Conservation (phyloP, 257 asterid species). For the Solanum rostratum region DNA sequence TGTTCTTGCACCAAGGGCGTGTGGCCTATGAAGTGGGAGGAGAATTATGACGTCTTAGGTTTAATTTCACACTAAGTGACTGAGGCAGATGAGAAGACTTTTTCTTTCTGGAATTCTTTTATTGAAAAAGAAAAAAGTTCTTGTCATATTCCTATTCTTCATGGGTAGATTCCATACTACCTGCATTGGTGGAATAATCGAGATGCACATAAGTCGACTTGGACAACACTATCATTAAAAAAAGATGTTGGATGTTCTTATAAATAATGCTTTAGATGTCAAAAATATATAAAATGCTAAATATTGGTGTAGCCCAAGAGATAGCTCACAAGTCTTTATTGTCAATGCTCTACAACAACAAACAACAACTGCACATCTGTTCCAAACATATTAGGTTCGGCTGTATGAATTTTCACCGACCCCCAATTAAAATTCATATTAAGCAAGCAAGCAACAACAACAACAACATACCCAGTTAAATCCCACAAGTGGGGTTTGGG, state of each 20-base stretch:
- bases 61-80: background rate
- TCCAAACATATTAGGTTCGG: background rate
- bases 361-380: background rate
- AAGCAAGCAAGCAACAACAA: background rate
- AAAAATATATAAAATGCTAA: background rate
- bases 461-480: too few relatives aligned
- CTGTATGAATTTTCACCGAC: background rate
- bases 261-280: background rate
- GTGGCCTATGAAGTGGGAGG: background rate
- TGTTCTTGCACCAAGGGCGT: background rate
- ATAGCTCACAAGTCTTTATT: background rate
- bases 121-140: background rate
- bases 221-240: background rate
- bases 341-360: background rate
- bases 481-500: too few relatives aligned
- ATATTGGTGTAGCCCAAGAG: background rate
- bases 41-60: background rate
- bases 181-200: background rate
- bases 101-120: background rate
- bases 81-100: background rate
- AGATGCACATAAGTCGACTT: background rate
- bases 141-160: background rate
- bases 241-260: background rate
- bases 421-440: background rate
- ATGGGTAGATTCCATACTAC: background rate